phyloP scores from a whole-genome alignment of 1,284 basidiomycete species.

The Cystobasidium pallidum region DNA sequence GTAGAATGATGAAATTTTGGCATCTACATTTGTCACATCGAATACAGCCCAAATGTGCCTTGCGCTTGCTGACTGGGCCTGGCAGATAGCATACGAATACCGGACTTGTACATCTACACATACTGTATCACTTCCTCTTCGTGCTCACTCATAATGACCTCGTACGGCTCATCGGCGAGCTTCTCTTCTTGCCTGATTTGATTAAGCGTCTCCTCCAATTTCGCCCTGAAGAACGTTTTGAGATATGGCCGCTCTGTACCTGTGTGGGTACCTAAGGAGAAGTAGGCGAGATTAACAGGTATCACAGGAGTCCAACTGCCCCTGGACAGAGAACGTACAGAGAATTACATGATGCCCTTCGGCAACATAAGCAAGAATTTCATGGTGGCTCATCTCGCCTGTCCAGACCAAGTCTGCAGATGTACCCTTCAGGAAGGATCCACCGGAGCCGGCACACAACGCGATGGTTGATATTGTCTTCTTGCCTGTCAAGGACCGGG shows the following conservation, averaged over 20 bases:
- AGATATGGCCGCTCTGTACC: conserved; percentile 44
- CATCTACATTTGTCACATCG: too few relatives aligned
- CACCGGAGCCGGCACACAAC: conserved; percentile 40
- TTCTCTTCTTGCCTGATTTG: conserved; percentile 38
- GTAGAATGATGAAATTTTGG: too few relatives aligned
- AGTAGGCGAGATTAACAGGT: too few relatives aligned
- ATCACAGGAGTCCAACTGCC: too few relatives aligned
- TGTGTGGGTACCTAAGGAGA: conserved; percentile 39
- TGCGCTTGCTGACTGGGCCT: too few relatives aligned
- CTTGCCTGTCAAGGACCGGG: conserved; percentile 24
- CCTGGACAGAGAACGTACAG: conserved; percentile 14
- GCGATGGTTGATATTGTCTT: conserved; percentile 21
- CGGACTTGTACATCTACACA: conserved; percentile 28
- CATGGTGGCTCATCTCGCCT: conserved; percentile 43
- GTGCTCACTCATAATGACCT: conserved; percentile 42
- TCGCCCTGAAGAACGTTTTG: conserved; percentile 37
- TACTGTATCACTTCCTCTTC: conserved; percentile 42
- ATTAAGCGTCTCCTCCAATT: conserved; percentile 40
- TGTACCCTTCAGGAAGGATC: conserved; percentile 20
- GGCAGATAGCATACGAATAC: too few relatives aligned
- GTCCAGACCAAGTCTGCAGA: conserved; percentile 40
- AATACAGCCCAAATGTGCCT: too few relatives aligned
- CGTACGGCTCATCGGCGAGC: conserved; percentile 33
- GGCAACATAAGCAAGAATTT: conserved; percentile 39
- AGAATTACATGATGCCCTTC: conserved; percentile 37